Conservation (phyloP, 225 moss, liverwort and hornwort species). For the Physcomitrium patens region DNA sequence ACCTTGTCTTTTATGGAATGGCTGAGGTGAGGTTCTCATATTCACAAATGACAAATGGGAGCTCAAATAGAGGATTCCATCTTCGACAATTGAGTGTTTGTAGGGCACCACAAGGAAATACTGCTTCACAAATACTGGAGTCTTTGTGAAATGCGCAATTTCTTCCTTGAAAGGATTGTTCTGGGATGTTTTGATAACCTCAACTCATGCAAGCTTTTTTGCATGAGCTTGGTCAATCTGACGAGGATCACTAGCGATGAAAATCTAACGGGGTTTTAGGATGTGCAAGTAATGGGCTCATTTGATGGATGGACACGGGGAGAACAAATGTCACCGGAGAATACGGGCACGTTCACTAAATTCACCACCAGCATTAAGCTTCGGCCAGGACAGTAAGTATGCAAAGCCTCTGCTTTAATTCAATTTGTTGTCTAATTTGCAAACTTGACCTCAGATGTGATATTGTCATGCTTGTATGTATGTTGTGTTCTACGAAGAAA, state of each 20-base stretch:
- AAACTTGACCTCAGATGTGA: background rate
- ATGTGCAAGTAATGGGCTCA: slow-evolving; percentile 69
- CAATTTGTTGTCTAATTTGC: background rate
- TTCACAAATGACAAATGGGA: background rate
- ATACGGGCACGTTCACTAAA: slow-evolving; percentile 56
- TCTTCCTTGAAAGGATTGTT: background rate
- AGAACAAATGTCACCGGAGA: slow-evolving; percentile 65
- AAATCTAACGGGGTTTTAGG: slow-evolving; percentile 34
- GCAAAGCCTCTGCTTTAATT: background rate
- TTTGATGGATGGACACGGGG: slow-evolving; percentile 71
- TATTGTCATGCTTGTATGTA: background rate
- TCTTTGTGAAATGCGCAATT: background rate
- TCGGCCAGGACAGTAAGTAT: slow-evolving; percentile 54
- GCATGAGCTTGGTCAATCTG: background rate
- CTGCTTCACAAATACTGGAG: background rate
- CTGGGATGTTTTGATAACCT: slow-evolving; percentile 12
- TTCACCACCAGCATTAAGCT: slow-evolving; percentile 53
- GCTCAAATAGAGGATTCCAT: background rate
- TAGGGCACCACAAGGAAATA: background rate
- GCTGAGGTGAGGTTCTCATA: slow-evolving; percentile 47
- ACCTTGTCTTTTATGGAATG: slow-evolving; percentile 51
- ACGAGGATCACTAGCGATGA: slow-evolving; percentile 6
- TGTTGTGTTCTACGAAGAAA: background rate
- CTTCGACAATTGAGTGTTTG: background rate
- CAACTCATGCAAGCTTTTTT: background rate